Percentiles rank a stretch among this genome's conserved stretches.
Evolutionary conservation across 352 stramenopile genomes (phyloP).

Genomic region (Phytopythium montanum): DNA sequence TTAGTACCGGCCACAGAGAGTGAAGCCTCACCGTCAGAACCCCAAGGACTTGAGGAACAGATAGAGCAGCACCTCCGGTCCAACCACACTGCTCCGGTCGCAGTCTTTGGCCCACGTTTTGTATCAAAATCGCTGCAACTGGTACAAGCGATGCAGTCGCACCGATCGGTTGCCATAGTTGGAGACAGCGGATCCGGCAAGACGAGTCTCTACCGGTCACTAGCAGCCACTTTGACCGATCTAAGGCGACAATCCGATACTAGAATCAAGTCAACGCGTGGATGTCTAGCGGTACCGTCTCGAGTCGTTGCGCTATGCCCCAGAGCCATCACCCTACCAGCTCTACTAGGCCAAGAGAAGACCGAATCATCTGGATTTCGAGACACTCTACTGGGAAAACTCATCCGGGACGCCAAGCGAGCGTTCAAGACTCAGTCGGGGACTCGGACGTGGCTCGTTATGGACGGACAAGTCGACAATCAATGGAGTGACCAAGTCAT

Average conservation of each 20-base stretch:
- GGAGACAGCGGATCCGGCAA: constrained; percentile 49
- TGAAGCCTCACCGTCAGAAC: neutral
- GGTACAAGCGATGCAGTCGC: constrained; percentile 24
- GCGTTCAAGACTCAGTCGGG: constrained; percentile 8
- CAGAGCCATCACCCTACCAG: constrained; percentile 27
- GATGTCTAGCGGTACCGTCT: neutral
- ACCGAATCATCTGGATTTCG: constrained; percentile 10
- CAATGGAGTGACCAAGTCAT: constrained; percentile 52
- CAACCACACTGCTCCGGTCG: neutral
- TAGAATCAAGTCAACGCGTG: neutral
- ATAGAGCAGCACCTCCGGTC: neutral
- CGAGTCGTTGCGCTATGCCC: constrained; percentile 18
- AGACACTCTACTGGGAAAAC: constrained; percentile 29
- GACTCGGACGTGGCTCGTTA: constrained; percentile 52
- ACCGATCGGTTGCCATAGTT: constrained; percentile 32
- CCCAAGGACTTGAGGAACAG: neutral
- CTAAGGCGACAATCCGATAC: neutral
- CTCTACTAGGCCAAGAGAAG: constrained; percentile 23
- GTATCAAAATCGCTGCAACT: constrained; percentile 42
- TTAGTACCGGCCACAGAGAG: no score
- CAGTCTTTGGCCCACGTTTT: constrained; percentile 26
- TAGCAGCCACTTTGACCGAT: constrained; percentile 27
- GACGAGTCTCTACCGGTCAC: constrained; percentile 38
- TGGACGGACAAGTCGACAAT: constrained; percentile 54
- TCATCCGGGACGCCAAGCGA: constrained; percentile 48